Evolutionary conservation across 2,329 filamentous ascomycete species (phyloP).

Genomic region (Arthroderma uncinatum): DNA sequence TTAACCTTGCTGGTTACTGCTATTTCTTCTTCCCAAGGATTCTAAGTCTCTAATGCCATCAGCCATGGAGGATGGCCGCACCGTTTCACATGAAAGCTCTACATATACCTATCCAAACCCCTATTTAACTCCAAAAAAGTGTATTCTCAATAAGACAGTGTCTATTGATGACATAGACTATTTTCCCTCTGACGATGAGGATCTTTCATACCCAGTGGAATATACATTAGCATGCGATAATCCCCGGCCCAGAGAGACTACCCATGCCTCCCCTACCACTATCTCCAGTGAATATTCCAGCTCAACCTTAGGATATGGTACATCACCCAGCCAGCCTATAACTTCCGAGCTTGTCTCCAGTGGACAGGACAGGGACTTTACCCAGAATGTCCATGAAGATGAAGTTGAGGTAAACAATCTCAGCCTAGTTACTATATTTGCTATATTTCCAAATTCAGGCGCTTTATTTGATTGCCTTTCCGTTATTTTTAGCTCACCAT

Average conservation of each 20-base stretch:
- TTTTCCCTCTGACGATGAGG: not conserved
- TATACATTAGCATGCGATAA: not conserved
- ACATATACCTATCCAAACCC: not conserved
- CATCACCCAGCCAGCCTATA: not conserved
- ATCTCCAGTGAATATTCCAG: not conserved
- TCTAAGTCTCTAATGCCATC: not conserved
- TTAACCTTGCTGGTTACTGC: too few species aligned
- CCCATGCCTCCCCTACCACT: not conserved
- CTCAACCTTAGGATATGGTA: not conserved
- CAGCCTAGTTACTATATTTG: not conserved
- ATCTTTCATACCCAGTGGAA: not conserved
- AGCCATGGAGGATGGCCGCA: not conserved
- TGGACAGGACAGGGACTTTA: not conserved
- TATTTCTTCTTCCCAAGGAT: not conserved
- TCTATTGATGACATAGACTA: not conserved
- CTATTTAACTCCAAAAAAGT: not conserved
- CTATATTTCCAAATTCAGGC: not conserved
- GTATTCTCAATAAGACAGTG: not conserved
- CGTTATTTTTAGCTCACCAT: not conserved
- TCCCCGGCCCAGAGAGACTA: not conserved
- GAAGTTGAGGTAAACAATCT: not conserved
- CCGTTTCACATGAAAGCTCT: not conserved
- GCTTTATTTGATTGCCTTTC: not conserved
- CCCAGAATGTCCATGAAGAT: not conserved
- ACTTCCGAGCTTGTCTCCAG: not conserved